These are phyloP conservation scores for Triticum timopheevii DNA, from an alignment of 176 grass and related monocot species.

Conservation along the genomic window DNA sequence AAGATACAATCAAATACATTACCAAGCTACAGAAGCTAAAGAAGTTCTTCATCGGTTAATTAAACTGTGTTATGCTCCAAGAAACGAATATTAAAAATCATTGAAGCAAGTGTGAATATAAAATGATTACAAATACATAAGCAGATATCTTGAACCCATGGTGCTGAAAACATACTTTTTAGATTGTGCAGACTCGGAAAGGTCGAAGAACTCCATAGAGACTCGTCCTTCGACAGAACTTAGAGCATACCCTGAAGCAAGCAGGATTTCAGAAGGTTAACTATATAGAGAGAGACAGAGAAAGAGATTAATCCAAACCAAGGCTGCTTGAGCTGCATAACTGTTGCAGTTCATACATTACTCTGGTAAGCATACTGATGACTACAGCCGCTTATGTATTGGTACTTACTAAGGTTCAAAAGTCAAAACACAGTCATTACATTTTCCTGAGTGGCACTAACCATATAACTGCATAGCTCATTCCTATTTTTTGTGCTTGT, in stretches of 20 bases:
- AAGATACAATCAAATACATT: not conserved
- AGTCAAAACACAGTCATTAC: not conserved
- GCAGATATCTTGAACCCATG: not conserved
- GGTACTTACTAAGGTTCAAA: conserved; percentile 14
- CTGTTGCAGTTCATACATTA: not conserved
- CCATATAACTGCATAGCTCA: not conserved
- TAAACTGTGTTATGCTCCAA: not conserved
- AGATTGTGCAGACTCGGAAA: conserved; percentile 80
- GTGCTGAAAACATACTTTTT: conserved; percentile 75
- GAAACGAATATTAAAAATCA: not conserved
- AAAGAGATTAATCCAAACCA: conserved; percentile 6
- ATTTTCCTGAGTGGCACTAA: not conserved
- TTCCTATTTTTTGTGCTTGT: not conserved
- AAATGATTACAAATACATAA: not conserved
- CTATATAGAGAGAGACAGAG: not conserved
- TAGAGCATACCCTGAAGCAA: conserved; percentile 80
- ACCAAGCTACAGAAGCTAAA: not conserved
- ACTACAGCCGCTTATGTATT: not conserved
- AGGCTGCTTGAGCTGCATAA: not conserved
- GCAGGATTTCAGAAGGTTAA: conserved; percentile 17
- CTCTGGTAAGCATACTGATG: not conserved
- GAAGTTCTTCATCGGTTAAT: not conserved
- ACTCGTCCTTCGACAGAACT: conserved; percentile 97
- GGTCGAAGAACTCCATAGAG: conserved; percentile 97
- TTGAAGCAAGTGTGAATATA: not conserved